These are phyloP conservation scores for Theobroma cacao DNA, from an alignment of 345 rosid genomes.

Conservation along the genomic window DNA sequence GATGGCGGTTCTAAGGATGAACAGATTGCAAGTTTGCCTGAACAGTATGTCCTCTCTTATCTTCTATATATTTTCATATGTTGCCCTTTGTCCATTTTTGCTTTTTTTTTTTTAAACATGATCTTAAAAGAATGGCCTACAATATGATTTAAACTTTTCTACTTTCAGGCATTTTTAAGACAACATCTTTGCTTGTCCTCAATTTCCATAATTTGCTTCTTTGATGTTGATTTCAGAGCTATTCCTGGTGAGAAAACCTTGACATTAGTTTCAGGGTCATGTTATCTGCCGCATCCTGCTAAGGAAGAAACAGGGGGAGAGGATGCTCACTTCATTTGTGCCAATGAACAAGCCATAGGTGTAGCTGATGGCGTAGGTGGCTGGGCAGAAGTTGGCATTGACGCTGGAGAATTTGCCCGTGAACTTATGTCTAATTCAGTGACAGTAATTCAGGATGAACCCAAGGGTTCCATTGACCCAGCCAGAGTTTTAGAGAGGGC, in stretches of 20 bases:
- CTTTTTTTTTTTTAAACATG: not conserved
- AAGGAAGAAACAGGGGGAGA: slow-evolving; percentile 95
- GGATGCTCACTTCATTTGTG: slow-evolving; percentile 92
- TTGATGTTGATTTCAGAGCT: slow-evolving; percentile 34
- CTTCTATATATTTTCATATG: slow-evolving; percentile 10
- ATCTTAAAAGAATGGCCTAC: not conserved
- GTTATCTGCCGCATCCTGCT: slow-evolving; percentile 89
- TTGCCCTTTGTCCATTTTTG: not conserved
- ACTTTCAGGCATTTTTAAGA: not conserved
- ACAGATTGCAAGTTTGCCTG: slow-evolving; percentile 35
- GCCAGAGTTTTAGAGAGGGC: slow-evolving; percentile 85
- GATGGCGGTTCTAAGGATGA: slow-evolving; percentile 55
- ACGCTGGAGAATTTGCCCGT: slow-evolving; percentile 76
- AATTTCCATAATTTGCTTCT: not conserved
- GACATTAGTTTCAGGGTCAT: slow-evolving; percentile 78
- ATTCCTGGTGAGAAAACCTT: slow-evolving; percentile 40
- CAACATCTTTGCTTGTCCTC: not conserved
- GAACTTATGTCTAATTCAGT: slow-evolving; percentile 88
- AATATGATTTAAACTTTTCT: not conserved
- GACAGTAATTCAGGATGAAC: slow-evolving; percentile 62
- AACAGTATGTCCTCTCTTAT: slow-evolving; percentile 43
- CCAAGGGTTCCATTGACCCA: slow-evolving; percentile 67
- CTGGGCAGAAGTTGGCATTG: slow-evolving; percentile 95
- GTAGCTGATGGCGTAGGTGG: slow-evolving; percentile 99
- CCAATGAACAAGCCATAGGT: slow-evolving; percentile 75